Evolutionary conservation across 2,329 filamentous ascomycete genomes (phyloP).

Genomic region (Lasiodiplodia theobromae): DNA sequence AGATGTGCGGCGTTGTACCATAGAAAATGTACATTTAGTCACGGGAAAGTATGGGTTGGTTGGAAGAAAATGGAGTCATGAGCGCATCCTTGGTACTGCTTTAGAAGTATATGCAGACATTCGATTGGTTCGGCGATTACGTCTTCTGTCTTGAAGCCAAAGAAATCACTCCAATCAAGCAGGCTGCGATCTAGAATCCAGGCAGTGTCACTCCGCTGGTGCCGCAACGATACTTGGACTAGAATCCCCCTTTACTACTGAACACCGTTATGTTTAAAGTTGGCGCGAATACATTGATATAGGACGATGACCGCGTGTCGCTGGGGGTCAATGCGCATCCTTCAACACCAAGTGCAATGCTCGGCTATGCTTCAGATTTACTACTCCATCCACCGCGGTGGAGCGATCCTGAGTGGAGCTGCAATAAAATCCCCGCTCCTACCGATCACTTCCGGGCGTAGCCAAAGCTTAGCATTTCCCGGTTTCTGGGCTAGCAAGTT

Average conservation of each 20-base stretch:
- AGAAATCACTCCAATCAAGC: too few relatives aligned
- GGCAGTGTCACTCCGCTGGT: too few relatives aligned
- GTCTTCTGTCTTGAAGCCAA: too few relatives aligned
- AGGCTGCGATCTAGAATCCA: too few relatives aligned
- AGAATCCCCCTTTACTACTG: too few relatives aligned
- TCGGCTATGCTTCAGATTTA: constrained; percentile 3
- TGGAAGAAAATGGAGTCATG: constrained; percentile 11
- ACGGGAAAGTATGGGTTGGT: not conserved
- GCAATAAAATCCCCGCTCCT: not conserved
- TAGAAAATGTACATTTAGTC: constrained; percentile 18
- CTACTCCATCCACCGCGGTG: not conserved
- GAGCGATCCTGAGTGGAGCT: not conserved
- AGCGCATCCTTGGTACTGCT: not conserved
- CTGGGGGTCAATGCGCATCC: not conserved
- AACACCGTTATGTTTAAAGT: too few relatives aligned
- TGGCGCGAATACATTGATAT: not conserved
- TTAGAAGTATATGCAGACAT: not conserved
- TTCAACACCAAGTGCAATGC: not conserved
- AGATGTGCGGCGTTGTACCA: constrained; percentile 7
- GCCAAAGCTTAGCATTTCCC: not conserved
- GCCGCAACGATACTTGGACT: too few relatives aligned
- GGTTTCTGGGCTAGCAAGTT: not conserved
- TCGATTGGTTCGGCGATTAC: not conserved
- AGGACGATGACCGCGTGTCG: not conserved
- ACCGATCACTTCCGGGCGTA: not conserved